Percentiles rank a stretch among this genome's conserved stretches.
These are phyloP conservation scores for Pichia ethanolica DNA, from an alignment of 805 yeast genomes.

Conservation along the genomic window DNA sequence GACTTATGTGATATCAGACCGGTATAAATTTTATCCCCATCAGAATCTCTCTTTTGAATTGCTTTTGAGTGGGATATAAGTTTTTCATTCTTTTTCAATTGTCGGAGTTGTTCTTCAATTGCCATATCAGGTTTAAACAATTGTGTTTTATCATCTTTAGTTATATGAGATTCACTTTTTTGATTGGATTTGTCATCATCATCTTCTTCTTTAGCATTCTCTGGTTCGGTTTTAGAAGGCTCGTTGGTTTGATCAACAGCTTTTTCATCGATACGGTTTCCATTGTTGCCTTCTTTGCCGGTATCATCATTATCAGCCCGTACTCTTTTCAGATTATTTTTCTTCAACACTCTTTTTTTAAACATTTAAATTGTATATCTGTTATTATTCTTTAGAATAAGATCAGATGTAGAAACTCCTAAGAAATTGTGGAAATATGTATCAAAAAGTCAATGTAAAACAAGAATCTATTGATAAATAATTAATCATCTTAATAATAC, in stretches of 20 bases:
- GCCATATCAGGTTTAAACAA: conserved; percentile 19
- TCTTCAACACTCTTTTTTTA: conserved; percentile 29
- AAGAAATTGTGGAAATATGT: too few species aligned
- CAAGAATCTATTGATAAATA: too few species aligned
- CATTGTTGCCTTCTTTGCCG: background rate
- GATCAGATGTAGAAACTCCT: too few species aligned
- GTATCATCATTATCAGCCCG: background rate
- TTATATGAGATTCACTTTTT: background rate
- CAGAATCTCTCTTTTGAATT: conserved; percentile 13
- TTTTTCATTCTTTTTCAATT: conserved; percentile 3
- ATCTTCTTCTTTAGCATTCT: background rate
- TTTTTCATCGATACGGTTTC: background rate
- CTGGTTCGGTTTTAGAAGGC: too few species aligned
- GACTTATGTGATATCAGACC: conserved; percentile 18
- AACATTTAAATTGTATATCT: conserved; percentile 24
- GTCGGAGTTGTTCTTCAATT: conserved; percentile 17
- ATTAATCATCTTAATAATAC: too few species aligned
- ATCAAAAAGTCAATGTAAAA: too few species aligned
- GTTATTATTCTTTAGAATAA: too few species aligned
- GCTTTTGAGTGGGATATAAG: background rate
- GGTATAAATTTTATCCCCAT: conserved; percentile 23
- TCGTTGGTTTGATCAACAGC: too few species aligned
- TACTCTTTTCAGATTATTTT: background rate
- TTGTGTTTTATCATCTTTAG: background rate
- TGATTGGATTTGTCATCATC: background rate